Evolutionary conservation across 2,329 filamentous ascomycete genomes (phyloP), one percentile per base, ranked within the genome.

Genomic region (Penicillium crustosum): DNA sequence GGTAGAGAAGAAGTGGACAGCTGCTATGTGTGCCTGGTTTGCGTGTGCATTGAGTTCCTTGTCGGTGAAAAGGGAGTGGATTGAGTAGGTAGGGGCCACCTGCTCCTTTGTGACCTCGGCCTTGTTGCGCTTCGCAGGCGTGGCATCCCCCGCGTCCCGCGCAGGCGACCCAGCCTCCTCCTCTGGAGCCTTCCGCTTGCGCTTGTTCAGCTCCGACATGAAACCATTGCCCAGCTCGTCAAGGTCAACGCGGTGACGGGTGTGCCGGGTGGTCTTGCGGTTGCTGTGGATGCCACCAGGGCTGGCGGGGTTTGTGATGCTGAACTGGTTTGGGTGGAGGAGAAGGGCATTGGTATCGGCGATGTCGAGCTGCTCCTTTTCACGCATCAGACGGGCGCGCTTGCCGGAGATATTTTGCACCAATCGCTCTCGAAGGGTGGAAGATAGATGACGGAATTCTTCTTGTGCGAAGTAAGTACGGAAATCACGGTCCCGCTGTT

Each of bases 361-460:
- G 58, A 88, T 83, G 63, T 88, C 86, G 25, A 88, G 76, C 68
- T 87, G 85, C 65, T 88, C 86, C 69, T 88, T 88, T 67, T 88
- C 86, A 58, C 83, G 82, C 74, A 85, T 79, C 57, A 88, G 74
- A 39, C 82, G 78, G 55, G 80, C 77, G 51, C 83, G 80, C 64
- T 84, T 85, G 66, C 82, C 79, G 27, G 81, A 81, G 52, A 88
- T 79, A 41, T 77, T 81, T 61, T 84, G 79, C 42, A 84, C 79
- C 39, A 88, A 77, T 45, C 86, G 83, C 67, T 87, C 84, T 50
- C 86, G 84, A 43, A 88, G 77, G 10, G 84, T 87, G 38, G 76
- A 76, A 5, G 82, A 79, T 21, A 88, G 78, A 42, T 83, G 78
- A 50, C 82, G 81, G 72, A 84, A 84, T 70, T 88, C 86, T 70